phyloP scores from a whole-genome alignment of 805 yeast species.

The Suhomyces sp. region DNA sequence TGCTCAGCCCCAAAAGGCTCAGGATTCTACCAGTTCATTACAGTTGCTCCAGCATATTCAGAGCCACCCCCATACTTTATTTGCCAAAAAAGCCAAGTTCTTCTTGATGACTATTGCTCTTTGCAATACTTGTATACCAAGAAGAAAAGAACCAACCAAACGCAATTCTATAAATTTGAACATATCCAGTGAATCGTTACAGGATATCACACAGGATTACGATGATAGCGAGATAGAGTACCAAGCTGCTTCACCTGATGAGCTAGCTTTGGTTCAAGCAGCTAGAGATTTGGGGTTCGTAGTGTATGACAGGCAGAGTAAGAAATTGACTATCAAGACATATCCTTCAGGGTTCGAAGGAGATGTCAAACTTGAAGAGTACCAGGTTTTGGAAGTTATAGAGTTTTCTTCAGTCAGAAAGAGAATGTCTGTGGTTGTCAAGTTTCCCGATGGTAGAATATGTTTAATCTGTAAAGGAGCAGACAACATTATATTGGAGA shows the following conservation, averaged over 20 bases:
- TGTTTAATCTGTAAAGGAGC: slow-evolving; percentile 93
- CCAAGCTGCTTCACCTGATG: slow-evolving; percentile 97
- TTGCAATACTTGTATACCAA: slow-evolving; percentile 89
- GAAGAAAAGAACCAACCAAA: slow-evolving; percentile 24
- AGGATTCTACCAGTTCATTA: slow-evolving; percentile 48
- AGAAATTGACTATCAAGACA: slow-evolving; percentile 61
- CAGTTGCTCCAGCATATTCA: slow-evolving; percentile 71
- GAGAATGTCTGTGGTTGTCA: slow-evolving; percentile 87
- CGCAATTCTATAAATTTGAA: slow-evolving; percentile 8
- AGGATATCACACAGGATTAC: slow-evolving; percentile 4
- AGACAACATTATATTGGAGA: slow-evolving; percentile 81
- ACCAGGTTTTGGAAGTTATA: slow-evolving; percentile 72
- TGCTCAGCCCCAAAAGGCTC: slow-evolving; percentile 45
- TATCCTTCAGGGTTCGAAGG: slow-evolving; percentile 79
- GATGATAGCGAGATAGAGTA: slow-evolving; percentile 52
- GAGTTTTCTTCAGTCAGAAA: slow-evolving; percentile 87
- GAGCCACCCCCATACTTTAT: slow-evolving; percentile 62
- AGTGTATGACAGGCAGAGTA: slow-evolving; percentile 66
- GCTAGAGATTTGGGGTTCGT: slow-evolving; percentile 94
- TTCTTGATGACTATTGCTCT: slow-evolving; percentile 79
- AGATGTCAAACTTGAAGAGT: slow-evolving; percentile 62
- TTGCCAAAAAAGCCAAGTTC: slow-evolving; percentile 70
- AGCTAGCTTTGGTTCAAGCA: slow-evolving; percentile 86
- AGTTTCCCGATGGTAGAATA: slow-evolving; percentile 70
- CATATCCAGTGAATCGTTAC: slow-evolving; percentile 1